Base-by-base conservation (phyloP, 495 filamentous ascomycete species). In the Trichocladium antarcticum region DNA sequence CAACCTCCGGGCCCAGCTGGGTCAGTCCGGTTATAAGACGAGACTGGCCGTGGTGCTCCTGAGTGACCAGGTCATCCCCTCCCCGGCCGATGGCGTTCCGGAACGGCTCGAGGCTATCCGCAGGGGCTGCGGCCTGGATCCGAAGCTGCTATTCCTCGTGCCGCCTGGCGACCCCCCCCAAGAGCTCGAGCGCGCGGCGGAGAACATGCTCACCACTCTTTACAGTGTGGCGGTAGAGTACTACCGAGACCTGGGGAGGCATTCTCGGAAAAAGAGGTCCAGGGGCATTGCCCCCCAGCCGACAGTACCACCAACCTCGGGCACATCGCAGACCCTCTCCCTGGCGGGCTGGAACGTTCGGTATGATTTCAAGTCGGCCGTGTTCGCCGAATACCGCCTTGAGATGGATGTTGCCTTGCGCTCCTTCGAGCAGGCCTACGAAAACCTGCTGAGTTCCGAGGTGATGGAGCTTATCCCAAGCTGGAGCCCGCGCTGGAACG, bases 331-430 rank as follows among this genome's bases (percentile, higher is more conserved):
- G 57, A 85, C 83, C 0, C 65, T 95, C 16, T 85, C 87, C n/a
- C 73, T 79, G 10, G 83, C 86, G 46, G 87, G 84, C 5, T 96
- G 89, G 89, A 87, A 83, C 62, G 80, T 87, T 17, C 82, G 89
- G 2, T 95, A 94, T 60, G 89, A 96, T 57, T 88, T 90, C 68
- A 96, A 96, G 58, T 75, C 87, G 22, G 89, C 85, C 7, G 72
- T 93, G 1, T 85, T 95, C 58, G 87, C 89, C 28, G 88, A 95
- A 60, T 95, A 87, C 52, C 78, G 89, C 11, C 83, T 87, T 59
- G 89, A 96, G 58, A 85, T 89, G 77, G 89, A 95, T 57, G 79
- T 76, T 24, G 89, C 89, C 0, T 69, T 81, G 42, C 77, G 86
- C 27, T 88, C 85, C 45, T 95, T 85, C 54, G 84, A 89, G 56